Base-by-base conservation (phyloP, 2,329 filamentous ascomycete genomes). In the Alternaria alternata region DNA sequence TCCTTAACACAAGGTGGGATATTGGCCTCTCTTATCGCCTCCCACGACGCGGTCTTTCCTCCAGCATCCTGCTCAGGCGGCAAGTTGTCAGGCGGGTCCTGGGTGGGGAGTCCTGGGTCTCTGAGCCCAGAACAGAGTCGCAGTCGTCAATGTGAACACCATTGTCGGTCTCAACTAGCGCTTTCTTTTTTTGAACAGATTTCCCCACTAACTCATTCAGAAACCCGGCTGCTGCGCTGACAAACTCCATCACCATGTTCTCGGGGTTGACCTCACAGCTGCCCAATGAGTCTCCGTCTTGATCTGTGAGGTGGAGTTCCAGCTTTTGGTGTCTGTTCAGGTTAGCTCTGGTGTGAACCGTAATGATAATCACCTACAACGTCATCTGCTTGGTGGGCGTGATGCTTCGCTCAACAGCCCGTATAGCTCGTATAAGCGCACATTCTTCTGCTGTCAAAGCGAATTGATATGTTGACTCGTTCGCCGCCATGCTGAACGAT, bases 1-100 rank as follows among this genome's bases (percentile, higher is more conserved):
- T 46, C 26, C n/a, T 54, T 59, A 4, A 60, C 56, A 26, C 43
- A 51, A 11, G 61, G 36, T 2, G 56, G 56, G 26, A 60, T 44
- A 8, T 41, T 28, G 14, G 41, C 30, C 18, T 51, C 41, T 16
- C 22, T 28, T n/a, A 59, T 48, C 38, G 38, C 24, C 26, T 57
- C 34, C 53, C 52, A 55, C 38, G 9, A 57, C 32, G 14, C 43
- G 18, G 24, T 14, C 18, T 51, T 24, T 12, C 6, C 26, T 47
- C n/a, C n/a, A 47, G n/a, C 18, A 47, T 32, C 56, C 34, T 28
- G 22, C 32, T 22, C 24, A 16, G n/a, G 12, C 32, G n/a, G 12
- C 32, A 36, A 36, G 12, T 36, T 36, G 32, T 36, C 32, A 36
- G 32, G 32, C 5, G 32, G 6, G 32, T 36, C 32, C 14, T 16